Percentiles rank a stretch among this genome's conserved stretches.
Evolutionary conservation across 306 rosid genomes (phyloP).

Genomic region (Cajanus cajan): DNA sequence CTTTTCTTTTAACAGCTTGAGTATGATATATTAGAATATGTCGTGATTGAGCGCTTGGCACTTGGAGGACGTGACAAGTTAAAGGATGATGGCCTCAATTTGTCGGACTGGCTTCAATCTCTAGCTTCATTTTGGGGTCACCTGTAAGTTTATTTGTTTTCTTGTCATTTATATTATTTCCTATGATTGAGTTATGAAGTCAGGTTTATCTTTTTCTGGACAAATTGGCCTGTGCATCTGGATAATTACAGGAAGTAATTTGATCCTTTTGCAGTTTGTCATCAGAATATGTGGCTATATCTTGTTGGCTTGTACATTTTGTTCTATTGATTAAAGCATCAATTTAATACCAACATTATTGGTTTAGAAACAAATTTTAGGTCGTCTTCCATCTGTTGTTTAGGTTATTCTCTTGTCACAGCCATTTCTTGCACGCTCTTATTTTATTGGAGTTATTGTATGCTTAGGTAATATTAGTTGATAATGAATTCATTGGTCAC

Average conservation of each 20-base stretch:
- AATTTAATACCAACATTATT: neutral
- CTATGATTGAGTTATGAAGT: slow-evolving; percentile 10
- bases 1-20: slow-evolving; percentile 67
- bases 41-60: slow-evolving; percentile 92
- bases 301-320: neutral
- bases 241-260: slow-evolving; percentile 17
- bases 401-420: slow-evolving; percentile 12
- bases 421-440: slow-evolving; percentile 13
- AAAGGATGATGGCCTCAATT: slow-evolving; percentile 96
- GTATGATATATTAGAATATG: slow-evolving; percentile 96
- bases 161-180: slow-evolving; percentile 2
- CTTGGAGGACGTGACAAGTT: slow-evolving; percentile 95
- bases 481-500: slow-evolving; percentile 33
- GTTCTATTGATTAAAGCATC: slow-evolving; percentile 6
- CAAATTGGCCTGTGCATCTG: slow-evolving; percentile 8
- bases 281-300: neutral
- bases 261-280: slow-evolving; percentile 18
- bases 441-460: neutral
- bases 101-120: slow-evolving; percentile 99
- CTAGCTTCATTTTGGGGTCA: slow-evolving; percentile 99
- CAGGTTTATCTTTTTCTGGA: slow-evolving; percentile 13
- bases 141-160: slow-evolving; percentile 66
- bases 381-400: neutral
- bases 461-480: slow-evolving; percentile 12
- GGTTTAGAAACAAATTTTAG: neutral